These are phyloP conservation scores for Anastatica hierochuntica DNA, from an alignment of 345 rosid genomes.

Conservation along the genomic window DNA sequence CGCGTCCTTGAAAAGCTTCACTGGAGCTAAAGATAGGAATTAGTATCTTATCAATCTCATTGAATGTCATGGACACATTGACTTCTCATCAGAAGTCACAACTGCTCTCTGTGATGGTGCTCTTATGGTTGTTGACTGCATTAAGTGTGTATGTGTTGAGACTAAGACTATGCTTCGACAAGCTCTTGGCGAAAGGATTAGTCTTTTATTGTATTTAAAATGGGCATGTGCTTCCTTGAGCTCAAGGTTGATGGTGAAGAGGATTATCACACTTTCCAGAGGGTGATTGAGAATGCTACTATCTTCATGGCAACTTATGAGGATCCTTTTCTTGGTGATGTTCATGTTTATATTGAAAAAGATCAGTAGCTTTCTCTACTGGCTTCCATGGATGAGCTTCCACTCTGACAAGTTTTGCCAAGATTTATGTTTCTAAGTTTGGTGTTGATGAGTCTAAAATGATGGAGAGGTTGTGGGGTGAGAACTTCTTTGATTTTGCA, in stretches of 20 bases:
- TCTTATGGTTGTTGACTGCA: slow-evolving; percentile 70
- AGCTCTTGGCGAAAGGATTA: slow-evolving; percentile 82
- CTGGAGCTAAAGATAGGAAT: slow-evolving; percentile 52
- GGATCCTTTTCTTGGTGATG: slow-evolving; percentile 79
- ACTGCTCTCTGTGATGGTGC: slow-evolving; percentile 94
- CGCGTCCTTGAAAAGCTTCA: slow-evolving; percentile 42
- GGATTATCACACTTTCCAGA: slow-evolving; percentile 65
- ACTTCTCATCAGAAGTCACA: slow-evolving; percentile 78
- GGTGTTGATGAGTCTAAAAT: slow-evolving; percentile 66
- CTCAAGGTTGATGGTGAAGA: slow-evolving; percentile 87
- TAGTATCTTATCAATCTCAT: slow-evolving; percentile 77
- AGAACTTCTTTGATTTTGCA: slow-evolving; percentile 56
- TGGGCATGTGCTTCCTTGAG: slow-evolving; percentile 88
- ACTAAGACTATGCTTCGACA: slow-evolving; percentile 78
- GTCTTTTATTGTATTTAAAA: slow-evolving; percentile 79
- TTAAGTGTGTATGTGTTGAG: slow-evolving; percentile 82
- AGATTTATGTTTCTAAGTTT: slow-evolving; percentile 82
- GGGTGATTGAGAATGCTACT: slow-evolving; percentile 80
- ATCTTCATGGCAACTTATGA: slow-evolving; percentile 84
- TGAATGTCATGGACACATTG: slow-evolving; percentile 78
- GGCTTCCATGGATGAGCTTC: slow-evolving; percentile 88
- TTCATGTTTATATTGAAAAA: slow-evolving; percentile 69
- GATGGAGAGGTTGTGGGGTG: slow-evolving; percentile 57
- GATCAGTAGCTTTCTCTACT: slow-evolving; percentile 80
- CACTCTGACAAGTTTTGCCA: slow-evolving; percentile 67